Evolutionary conservation across 148 eudicot genomes (phyloP).

Genomic region (Fallopia convolvulus): DNA sequence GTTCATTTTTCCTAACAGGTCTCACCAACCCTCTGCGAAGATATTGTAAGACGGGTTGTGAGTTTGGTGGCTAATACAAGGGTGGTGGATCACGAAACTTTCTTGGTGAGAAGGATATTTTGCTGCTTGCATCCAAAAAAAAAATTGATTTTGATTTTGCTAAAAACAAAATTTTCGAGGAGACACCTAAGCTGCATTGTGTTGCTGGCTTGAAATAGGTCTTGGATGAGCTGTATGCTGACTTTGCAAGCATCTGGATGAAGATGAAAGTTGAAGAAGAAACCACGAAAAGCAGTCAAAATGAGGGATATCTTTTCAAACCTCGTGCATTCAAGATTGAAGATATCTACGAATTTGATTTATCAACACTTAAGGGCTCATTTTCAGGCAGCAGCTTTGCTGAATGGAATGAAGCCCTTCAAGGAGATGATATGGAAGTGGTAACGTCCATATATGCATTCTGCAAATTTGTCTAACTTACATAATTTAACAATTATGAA

Average conservation of each 20-base stretch:
- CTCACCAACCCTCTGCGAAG: constrained; percentile 48
- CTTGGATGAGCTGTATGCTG: constrained; percentile 52
- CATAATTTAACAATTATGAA: not conserved
- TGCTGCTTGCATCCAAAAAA: not conserved
- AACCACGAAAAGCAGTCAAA: constrained; percentile 41
- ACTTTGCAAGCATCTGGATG: constrained; percentile 69
- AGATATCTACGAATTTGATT: constrained; percentile 56
- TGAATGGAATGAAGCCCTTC: constrained; percentile 77
- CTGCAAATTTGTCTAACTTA: not conserved
- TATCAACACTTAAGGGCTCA: constrained; percentile 44
- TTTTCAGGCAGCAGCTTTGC: constrained; percentile 47
- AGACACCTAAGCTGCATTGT: not conserved
- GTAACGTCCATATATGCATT: constrained; percentile 21
- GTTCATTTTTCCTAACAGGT: constrained; percentile 24
- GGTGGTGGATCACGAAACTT: constrained; percentile 47
- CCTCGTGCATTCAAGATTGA: constrained; percentile 75
- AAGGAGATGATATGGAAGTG: constrained; percentile 37
- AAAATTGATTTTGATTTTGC: not conserved
- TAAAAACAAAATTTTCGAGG: not conserved
- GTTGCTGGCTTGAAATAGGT: constrained; percentile 30
- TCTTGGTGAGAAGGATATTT: constrained; percentile 32
- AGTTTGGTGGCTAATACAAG: constrained; percentile 45
- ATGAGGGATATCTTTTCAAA: constrained; percentile 72
- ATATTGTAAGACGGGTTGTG: constrained; percentile 47
- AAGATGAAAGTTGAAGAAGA: constrained; percentile 51